Conservation (phyloP, 768 basidiomycete species). For the Sutorius australiensis region DNA sequence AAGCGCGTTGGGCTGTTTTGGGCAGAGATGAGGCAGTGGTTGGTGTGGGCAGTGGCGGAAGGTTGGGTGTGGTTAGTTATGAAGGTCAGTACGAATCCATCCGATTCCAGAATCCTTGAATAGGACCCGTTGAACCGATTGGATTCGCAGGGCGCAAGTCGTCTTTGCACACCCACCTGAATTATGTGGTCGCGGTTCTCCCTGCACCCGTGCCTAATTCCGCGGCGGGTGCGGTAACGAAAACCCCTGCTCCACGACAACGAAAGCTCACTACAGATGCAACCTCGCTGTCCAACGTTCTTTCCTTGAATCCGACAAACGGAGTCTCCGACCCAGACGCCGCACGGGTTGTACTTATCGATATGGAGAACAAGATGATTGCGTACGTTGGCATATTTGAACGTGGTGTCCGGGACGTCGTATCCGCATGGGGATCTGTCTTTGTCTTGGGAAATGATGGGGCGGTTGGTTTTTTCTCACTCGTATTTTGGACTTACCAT, state of each 20-base stretch:
- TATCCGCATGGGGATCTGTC: slow-evolving; percentile 78
- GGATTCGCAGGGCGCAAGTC: slow-evolving; percentile 45
- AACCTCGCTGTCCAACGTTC: slow-evolving; percentile 7
- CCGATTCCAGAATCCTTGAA: background rate
- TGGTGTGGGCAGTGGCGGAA: slow-evolving; percentile 73
- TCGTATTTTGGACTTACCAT: background rate
- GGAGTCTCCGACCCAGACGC: slow-evolving; percentile 50
- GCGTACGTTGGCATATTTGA: slow-evolving; percentile 79
- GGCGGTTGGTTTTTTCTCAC: slow-evolving; percentile 44
- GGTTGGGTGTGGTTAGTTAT: slow-evolving; percentile 84
- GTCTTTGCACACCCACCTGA: slow-evolving; percentile 70
- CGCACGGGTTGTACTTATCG: slow-evolving; percentile 80
- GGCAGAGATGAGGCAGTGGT: slow-evolving; percentile 93
- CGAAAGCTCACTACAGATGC: slow-evolving; percentile 20
- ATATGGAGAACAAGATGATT: slow-evolving; percentile 87
- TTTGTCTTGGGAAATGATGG: slow-evolving; percentile 79
- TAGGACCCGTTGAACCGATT: background rate
- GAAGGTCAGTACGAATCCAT: slow-evolving; percentile 58
- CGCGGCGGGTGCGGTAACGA: slow-evolving; percentile 50
- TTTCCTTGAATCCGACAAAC: slow-evolving; percentile 36
- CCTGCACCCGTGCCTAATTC: slow-evolving; percentile 74
- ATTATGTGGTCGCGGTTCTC: slow-evolving; percentile 87
- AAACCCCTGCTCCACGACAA: slow-evolving; percentile 29
- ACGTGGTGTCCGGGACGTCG: slow-evolving; percentile 77
- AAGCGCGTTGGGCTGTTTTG: slow-evolving; percentile 69